Evolutionary conservation across 2,329 filamentous ascomycete genomes (phyloP).

Genomic region (Cercospora sesami): DNA sequence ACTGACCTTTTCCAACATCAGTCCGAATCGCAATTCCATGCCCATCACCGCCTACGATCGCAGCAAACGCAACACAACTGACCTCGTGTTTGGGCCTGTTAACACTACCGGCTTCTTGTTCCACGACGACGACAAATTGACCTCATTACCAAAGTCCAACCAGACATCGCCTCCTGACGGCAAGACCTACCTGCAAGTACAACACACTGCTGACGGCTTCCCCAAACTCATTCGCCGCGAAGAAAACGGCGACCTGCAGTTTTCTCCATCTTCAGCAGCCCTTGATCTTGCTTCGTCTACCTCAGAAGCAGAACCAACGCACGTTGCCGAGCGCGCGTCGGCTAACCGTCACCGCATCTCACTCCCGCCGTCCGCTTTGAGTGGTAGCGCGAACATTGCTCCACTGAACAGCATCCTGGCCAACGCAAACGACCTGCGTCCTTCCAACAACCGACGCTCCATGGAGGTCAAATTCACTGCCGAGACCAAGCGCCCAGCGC

Average conservation of each 20-base stretch:
- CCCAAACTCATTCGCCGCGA: constrained; percentile 74
- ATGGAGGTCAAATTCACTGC: constrained; percentile 49
- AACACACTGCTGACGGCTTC: constrained; percentile 78
- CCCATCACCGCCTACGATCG: constrained; percentile 74
- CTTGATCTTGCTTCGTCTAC: constrained; percentile 74
- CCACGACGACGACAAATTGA: constrained; percentile 59
- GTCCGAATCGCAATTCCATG: constrained; percentile 90
- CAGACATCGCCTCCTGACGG: constrained; percentile 62
- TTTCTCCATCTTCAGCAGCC: constrained; percentile 75
- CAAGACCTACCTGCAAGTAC: constrained; percentile 69
- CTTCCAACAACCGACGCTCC: constrained; percentile 48
- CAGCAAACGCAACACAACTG: constrained; percentile 57
- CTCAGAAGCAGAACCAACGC: constrained; percentile 56
- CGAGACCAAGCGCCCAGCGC: constrained; percentile 49
- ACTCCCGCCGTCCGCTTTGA: constrained; percentile 40
- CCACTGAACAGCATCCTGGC: constrained; percentile 43
- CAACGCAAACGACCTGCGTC: constrained; percentile 45
- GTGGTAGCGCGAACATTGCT: constrained; percentile 38
- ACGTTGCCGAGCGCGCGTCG: constrained; percentile 63
- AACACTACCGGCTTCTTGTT: constrained; percentile 85
- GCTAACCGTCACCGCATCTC: constrained; percentile 47
- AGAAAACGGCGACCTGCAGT: constrained; percentile 57
- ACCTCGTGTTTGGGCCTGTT: constrained; percentile 69
- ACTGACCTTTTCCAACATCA: constrained; percentile 44
- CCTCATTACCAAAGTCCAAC: constrained; percentile 38